Evolutionary conservation across 2,329 filamentous ascomycete genomes (phyloP), one percentile per base, ranked within the genome.

Genomic region (Daldinia sp.): DNA sequence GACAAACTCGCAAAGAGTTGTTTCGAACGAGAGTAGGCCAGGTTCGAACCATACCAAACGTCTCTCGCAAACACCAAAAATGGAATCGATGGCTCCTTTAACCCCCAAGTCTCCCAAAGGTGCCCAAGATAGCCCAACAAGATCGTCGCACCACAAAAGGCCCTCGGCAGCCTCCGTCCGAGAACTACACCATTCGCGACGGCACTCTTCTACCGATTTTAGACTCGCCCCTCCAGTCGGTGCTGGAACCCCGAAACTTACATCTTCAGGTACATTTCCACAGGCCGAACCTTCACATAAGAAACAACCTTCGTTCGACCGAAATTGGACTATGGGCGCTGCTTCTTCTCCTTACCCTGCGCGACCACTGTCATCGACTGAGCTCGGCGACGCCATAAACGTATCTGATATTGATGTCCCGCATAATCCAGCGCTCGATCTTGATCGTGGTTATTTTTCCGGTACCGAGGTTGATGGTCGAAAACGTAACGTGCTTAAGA

Each of bases 361-460:
- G 47, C 77, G 84, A 6, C 85, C 85, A 3, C 74, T 85, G 17
- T 87, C 85, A 3, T 85, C 84, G 2, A 77, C 83, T 13, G 84
- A 82, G 11, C 71, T 83, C 29, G 80, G 82, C 27, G 83, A 85
- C 54, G 70, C 78, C 5, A 53, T 78, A 49, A 75, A 76, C 19
- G 73, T 73, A 19, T 78, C 79, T 1, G 78, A 78, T 13, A 70
- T 76, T 6, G 72, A 73, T 11, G 61, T 72, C 11, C 75, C 79
- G 10, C 70, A 80, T 64, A 83, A 86, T 61, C 81, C 81, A 7
- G 78, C 79, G 13, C 77, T 81, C 21, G 91, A 96, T 63, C 77
- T 92, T 13, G 95, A 98, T 72, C 87, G 93, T 32, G 94, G 94
- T 21, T 98, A 98, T 76, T 97, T 97, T 74, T 97, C 94, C 6